A percentile compares a stretch with the other conserved stretches of the same genome.
These are phyloP conservation scores for Cruciata laevipes DNA, from an alignment of 257 asterid genomes.

Conservation along the genomic window DNA sequence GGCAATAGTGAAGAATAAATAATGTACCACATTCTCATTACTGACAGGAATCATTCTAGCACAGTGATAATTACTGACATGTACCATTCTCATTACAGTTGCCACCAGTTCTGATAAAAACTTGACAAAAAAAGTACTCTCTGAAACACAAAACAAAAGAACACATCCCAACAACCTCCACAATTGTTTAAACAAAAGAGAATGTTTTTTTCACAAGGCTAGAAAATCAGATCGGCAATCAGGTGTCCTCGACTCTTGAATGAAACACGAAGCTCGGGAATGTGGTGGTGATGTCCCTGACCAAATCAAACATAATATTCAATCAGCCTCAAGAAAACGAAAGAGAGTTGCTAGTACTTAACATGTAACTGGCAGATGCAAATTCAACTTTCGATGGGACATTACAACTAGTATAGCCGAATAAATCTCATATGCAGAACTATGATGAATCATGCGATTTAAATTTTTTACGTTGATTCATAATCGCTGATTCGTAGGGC, in stretches of 20 bases:
- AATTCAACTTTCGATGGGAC: neutral
- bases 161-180: neutral
- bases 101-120: neutral
- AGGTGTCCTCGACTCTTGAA: slow-evolving; percentile 92
- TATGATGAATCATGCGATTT: too few relatives aligned
- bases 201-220: neutral
- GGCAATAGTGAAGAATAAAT: too few relatives aligned
- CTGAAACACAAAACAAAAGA: neutral
- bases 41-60: too few relatives aligned
- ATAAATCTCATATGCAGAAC: too few relatives aligned
- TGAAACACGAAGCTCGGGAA: slow-evolving; percentile 94
- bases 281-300: slow-evolving; percentile 68
- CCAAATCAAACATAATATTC: neutral
- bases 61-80: too few relatives aligned
- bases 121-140: neutral
- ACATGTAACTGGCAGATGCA: neutral
- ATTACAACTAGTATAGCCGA: too few relatives aligned
- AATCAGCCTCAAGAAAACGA: neutral
- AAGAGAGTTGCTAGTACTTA: neutral
- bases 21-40: too few relatives aligned
- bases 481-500: neutral
- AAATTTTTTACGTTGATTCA: too few relatives aligned
- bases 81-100: neutral
- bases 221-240: slow-evolving; percentile 21
- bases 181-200: neutral